Base-by-base conservation (phyloP, 179 eudicot genomes). In the Actinidia arguta region DNA sequence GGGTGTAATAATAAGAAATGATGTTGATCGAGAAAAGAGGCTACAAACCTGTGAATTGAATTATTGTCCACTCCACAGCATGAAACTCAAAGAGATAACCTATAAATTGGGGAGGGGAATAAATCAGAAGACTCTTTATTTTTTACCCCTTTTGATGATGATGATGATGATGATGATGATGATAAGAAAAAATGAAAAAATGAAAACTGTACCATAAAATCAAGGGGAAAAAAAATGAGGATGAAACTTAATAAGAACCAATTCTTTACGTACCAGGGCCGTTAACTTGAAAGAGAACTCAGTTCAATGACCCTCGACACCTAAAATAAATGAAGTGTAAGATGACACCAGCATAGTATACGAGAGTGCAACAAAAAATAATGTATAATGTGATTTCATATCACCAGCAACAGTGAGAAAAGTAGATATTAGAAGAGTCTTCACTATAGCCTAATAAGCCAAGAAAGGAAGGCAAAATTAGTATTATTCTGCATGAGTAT, bases 261-360 rank as follows among this genome's bases (percentile, higher is more conserved):
- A 47, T 56, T 54, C 24, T 22, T 36, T 20, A 47, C 83, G 51
- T 80, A 87, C 90, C 88, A 83, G 78, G 59, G 71, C 25, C 54
- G 66, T 51, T 46, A 63, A 64, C 14, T 44, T 75, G 78, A 17
- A 44, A 56, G 46, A 67, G 79, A 54, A 71, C 78, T 84, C 82
- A 96, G 82, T 96, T 96, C 92, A 96, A 81, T 63, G 99, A 96
- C 73, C 99, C 97, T 68, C 98, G 98, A 74, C 99, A 96, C 94
- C 99, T 96, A 88, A 85, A 88, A 81, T 76, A 11, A 69, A 70
- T 48, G 78, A 54, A 12, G 24, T 36, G 66, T 56, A 56, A 61
- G 70, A 76, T 0, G 11, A 63, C 13, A 17, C 25, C 27, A 48
- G 17, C 47, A 62, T 16, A 18, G 44, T 24, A 6, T 24, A 55